Evolutionary conservation across 2,329 filamentous ascomycete species (phyloP).

Genomic region (Claviceps purpurea): DNA sequence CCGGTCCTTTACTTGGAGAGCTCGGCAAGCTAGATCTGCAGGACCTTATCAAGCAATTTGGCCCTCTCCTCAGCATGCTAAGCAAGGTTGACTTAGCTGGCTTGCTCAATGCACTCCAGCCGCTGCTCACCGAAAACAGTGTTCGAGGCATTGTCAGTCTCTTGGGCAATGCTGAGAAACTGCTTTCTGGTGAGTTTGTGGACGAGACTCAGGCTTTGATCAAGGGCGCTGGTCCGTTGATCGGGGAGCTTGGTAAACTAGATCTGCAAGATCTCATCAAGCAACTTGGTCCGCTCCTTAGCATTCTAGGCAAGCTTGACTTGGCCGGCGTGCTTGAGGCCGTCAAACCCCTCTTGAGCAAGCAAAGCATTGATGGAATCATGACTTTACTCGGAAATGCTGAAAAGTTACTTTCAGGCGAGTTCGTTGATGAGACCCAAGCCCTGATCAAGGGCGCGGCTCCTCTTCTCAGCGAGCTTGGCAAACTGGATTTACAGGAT

Average conservation of each 20-base stretch:
- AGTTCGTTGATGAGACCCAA: conserved; percentile 17
- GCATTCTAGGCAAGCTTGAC: conserved; percentile 18
- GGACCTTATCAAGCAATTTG: conserved; percentile 17
- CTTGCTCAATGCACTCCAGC: conserved; percentile 14
- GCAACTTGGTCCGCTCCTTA: conserved; percentile 18
- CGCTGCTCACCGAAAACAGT: conserved; percentile 14
- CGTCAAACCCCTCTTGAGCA: conserved; percentile 14
- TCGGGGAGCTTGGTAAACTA: conserved; percentile 12
- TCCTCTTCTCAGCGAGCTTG: conserved; percentile 12
- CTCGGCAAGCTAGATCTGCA: conserved; percentile 10
- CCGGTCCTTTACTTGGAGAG: conserved; percentile 7
- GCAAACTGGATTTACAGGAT: conserved; percentile 13
- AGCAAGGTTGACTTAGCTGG: conserved; percentile 4
- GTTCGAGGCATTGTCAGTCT: conserved; percentile 20
- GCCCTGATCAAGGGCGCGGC: conserved; percentile 15
- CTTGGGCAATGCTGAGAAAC: conserved; percentile 18
- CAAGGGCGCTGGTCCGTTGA: conserved; percentile 17
- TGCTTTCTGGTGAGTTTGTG: conserved; percentile 20
- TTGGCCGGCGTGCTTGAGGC: conserved; percentile 16
- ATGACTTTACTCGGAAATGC: conserved; percentile 18
- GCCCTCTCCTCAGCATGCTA: conserved; percentile 7
- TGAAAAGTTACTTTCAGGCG: conserved; percentile 14
- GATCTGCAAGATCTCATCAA: conserved; percentile 15
- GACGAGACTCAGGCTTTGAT: conserved; percentile 19
- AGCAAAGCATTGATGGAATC: conserved; percentile 17